These are phyloP conservation scores for Nakazawaea sp. DNA, from an alignment of 805 yeast species.

Conservation along the genomic window DNA sequence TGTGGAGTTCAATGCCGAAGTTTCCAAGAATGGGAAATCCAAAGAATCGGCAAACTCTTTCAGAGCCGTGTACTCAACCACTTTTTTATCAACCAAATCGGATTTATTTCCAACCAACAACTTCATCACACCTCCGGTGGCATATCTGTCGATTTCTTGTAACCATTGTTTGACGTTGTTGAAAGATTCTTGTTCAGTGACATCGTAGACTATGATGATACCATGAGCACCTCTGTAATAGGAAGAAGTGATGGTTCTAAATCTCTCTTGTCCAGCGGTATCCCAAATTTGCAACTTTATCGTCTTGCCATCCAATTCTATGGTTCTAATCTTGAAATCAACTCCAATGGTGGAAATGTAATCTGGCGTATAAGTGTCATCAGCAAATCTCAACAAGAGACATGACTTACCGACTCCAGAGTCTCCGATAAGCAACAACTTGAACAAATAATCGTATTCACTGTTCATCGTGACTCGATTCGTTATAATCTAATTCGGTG, in stretches of 20 bases:
- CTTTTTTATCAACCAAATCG: conserved; percentile 88
- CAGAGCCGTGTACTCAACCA: conserved; percentile 92
- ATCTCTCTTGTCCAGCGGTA: conserved; percentile 98
- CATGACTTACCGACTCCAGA: conserved; percentile 99
- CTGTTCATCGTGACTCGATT: conserved; percentile 49
- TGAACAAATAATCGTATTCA: conserved; percentile 97
- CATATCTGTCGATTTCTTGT: conserved; percentile 97
- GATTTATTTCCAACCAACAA: conserved; percentile 95
- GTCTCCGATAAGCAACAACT: conserved; percentile 91
- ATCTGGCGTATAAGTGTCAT: conserved; percentile 94
- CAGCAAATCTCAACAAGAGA: conserved; percentile 90
- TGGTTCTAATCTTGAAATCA: conserved; percentile 84
- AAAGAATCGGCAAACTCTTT: conserved; percentile 96
- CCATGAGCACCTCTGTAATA: conserved; percentile 99
- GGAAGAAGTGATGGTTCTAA: conserved; percentile 94
- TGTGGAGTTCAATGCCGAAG: conserved; percentile 90
- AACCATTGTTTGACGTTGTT: conserved; percentile 97
- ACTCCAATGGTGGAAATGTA: conserved; percentile 98
- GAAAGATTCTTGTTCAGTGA: conserved; percentile 94
- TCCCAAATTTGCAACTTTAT: conserved; percentile 99
- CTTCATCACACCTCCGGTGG: conserved; percentile 96
- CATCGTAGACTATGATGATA: conserved; percentile 95
- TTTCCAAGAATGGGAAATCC: conserved; percentile 92
- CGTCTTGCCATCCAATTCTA: conserved; percentile 93
- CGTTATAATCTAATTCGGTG: too few species aligned